A percentile compares a stretch with the other conserved stretches of the same genome.
Evolutionary conservation across 495 filamentous ascomycete species (phyloP).

Genomic region (Delitschia confertaspora): DNA sequence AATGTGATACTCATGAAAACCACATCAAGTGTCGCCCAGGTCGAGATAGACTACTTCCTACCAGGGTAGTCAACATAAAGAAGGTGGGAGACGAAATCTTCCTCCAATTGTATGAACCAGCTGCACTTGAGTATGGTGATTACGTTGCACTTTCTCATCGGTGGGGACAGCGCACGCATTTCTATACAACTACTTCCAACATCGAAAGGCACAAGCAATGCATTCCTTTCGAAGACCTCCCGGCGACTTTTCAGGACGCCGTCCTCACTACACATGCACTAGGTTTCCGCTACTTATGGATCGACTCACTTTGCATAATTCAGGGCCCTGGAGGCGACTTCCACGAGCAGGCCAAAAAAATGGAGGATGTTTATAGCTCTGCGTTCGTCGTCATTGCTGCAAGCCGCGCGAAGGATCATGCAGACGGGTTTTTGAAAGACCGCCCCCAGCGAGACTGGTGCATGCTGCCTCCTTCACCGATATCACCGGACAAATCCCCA

Average conservation of each 20-base stretch:
- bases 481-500: background rate
- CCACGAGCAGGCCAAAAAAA: background rate
- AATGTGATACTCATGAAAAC: no score
- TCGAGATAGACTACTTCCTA: no score
- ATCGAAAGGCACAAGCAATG: background rate
- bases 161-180: slow-evolving; percentile 1
- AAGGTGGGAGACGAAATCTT: no score
- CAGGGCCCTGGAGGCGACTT: slow-evolving; percentile 4
- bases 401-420: background rate
- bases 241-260: slow-evolving; percentile 13
- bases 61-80: no score
- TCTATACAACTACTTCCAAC: background rate
- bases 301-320: slow-evolving; percentile 11
- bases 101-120: slow-evolving; percentile 4
- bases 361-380: slow-evolving; percentile 5
- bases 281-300: slow-evolving; percentile 12
- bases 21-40: no score
- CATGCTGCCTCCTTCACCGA: no score
- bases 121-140: background rate
- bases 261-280: slow-evolving; percentile 3
- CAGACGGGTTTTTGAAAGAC: slow-evolving; percentile 3
- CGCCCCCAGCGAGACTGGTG: no score
- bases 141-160: slow-evolving; percentile 5
- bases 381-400: slow-evolving; percentile 7
- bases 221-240: background rate